Percentiles rank a stretch among this genome's conserved stretches.
phyloP scores from a whole-genome alignment of 2,329 filamentous ascomycete genomes.

The Gnomoniopsis smithogilvyi region DNA sequence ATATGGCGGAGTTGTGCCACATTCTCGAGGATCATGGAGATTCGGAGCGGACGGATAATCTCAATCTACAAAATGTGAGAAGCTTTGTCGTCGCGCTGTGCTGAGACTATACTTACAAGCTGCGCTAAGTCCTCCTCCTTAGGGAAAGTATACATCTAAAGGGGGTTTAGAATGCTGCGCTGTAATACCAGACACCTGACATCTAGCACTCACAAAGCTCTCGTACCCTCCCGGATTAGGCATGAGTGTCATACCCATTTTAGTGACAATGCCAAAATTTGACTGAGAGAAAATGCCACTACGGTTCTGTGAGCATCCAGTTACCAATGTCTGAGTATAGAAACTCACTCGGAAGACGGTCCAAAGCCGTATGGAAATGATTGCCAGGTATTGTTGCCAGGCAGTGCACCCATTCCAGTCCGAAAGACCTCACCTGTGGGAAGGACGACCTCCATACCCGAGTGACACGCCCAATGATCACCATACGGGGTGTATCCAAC shows the following conservation, averaged over 20 bases:
- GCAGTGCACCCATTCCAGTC: constrained; percentile 38
- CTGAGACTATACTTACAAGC: constrained; percentile 28
- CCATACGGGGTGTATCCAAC: constrained; percentile 45
- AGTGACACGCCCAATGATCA: constrained; percentile 39
- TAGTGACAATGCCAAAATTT: constrained; percentile 49
- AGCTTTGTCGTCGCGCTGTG: background rate
- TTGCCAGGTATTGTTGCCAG: constrained; percentile 38
- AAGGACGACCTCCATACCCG: constrained; percentile 41
- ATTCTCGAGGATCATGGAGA: constrained; percentile 38
- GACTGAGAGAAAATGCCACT: constrained; percentile 46
- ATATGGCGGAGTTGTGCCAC: constrained; percentile 43
- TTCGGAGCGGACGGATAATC: constrained; percentile 32
- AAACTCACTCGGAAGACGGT: constrained; percentile 27
- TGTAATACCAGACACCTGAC: background rate
- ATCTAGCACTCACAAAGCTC: constrained; percentile 27
- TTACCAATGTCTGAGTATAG: background rate
- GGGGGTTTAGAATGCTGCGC: constrained; percentile 24
- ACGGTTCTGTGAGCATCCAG: background rate
- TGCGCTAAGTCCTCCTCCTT: constrained; percentile 46
- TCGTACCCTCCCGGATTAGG: constrained; percentile 48
- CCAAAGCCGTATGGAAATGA: constrained; percentile 40
- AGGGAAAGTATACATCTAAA: constrained; percentile 40
- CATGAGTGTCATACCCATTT: constrained; percentile 52
- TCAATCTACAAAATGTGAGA: constrained; percentile 23
- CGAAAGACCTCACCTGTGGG: constrained; percentile 39